phyloP scores from a whole-genome alignment of 2,329 filamentous ascomycete species.

The Xylariaceae sp. region DNA sequence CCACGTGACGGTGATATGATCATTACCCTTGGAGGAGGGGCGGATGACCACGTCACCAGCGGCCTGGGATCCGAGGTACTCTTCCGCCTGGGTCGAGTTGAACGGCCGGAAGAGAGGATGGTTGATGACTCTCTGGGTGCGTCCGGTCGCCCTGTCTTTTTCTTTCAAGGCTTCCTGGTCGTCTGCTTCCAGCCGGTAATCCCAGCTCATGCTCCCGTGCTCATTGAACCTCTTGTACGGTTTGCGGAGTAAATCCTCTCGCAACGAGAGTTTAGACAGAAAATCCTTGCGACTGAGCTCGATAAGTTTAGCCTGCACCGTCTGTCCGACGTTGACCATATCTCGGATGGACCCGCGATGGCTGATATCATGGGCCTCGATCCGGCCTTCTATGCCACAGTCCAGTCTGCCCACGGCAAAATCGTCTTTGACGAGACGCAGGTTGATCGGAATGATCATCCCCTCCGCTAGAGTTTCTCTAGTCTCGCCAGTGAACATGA shows the following conservation, averaged over 20 bases:
- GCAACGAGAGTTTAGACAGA: constrained; percentile 72
- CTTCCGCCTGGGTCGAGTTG: constrained; percentile 86
- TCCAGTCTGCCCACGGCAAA: constrained; percentile 92
- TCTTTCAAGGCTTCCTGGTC: constrained; percentile 79
- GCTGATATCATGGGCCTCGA: constrained; percentile 76
- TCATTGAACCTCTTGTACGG: constrained; percentile 65
- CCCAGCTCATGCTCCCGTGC: constrained; percentile 76
- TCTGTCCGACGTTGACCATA: constrained; percentile 72
- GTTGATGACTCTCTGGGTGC: constrained; percentile 91
- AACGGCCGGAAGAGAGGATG: constrained; percentile 93
- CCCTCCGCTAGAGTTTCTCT: constrained; percentile 72
- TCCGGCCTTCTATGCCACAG: constrained; percentile 84
- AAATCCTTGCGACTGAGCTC: constrained; percentile 85
- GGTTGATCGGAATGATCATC: constrained; percentile 87
- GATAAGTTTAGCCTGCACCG: constrained; percentile 77
- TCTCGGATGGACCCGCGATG: constrained; percentile 64
- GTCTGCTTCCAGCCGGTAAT: constrained; percentile 68
- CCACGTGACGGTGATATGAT: constrained; percentile 95
- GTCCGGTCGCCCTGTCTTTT: constrained; percentile 77
- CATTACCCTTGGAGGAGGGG: constrained; percentile 88
- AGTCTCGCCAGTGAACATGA: constrained; percentile 94
- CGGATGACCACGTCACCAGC: constrained; percentile 90
- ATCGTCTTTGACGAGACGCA: constrained; percentile 82
- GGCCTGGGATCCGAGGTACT: constrained; percentile 80
- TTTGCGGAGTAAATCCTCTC: constrained; percentile 70